Conservation (phyloP, 2,329 filamentous ascomycete genomes). For the Paraphoma chrysanthemicola region DNA sequence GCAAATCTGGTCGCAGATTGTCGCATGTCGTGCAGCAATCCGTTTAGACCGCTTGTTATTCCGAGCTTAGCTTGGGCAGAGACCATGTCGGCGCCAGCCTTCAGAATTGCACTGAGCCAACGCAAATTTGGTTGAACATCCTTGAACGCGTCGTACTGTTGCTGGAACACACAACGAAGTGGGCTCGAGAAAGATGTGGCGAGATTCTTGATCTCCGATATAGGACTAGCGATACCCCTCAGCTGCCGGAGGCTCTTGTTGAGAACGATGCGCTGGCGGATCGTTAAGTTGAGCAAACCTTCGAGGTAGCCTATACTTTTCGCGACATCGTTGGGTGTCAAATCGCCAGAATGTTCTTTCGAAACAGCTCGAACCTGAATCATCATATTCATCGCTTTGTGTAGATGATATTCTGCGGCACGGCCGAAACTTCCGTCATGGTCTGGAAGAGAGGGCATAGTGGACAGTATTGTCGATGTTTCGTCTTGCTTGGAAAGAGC, state of each 20-base stretch:
- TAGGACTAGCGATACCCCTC: conserved; percentile 46
- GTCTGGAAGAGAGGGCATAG: conserved; percentile 37
- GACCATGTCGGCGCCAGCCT: conserved; percentile 67
- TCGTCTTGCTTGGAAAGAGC: conserved; percentile 76
- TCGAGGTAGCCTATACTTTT: conserved; percentile 87
- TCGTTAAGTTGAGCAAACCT: conserved; percentile 73
- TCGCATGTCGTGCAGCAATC: conserved; percentile 30
- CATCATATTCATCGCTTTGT: conserved; percentile 78
- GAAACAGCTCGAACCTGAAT: conserved; percentile 70
- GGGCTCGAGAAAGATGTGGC: conserved; percentile 20
- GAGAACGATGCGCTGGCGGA: conserved; percentile 64
- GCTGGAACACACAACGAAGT: conserved; percentile 22
- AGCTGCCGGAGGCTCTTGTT: conserved; percentile 40
- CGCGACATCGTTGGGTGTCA: conserved; percentile 79
- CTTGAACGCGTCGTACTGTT: conserved; percentile 12
- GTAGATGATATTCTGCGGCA: conserved; percentile 73
- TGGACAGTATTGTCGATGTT: conserved; percentile 72
- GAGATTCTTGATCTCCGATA: conserved; percentile 43
- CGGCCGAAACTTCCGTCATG: conserved; percentile 35
- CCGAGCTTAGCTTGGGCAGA: conserved; percentile 72
- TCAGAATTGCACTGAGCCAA: conserved; percentile 76
- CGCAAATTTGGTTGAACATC: conserved; percentile 31
- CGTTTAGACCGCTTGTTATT: conserved; percentile 42
- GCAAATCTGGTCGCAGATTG: conserved; percentile 29
- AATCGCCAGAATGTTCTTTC: conserved; percentile 80